Evolutionary conservation across 345 rosid genomes (phyloP).

Genomic region (Ricinus communis): DNA sequence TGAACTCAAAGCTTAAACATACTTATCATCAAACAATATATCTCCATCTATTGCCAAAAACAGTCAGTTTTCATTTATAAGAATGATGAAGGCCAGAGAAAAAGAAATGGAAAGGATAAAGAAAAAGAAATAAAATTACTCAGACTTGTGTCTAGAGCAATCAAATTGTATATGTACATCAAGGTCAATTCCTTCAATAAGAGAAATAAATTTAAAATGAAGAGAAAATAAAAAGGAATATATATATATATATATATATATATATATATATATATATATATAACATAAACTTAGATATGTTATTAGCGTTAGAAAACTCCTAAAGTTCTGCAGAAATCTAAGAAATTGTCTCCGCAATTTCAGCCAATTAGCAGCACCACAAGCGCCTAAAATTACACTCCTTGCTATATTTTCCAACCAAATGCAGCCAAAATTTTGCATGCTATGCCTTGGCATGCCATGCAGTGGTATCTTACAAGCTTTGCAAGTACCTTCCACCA

Average conservation of each 20-base stretch:
- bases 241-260: too few species aligned
- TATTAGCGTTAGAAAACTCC: conserved; percentile 51
- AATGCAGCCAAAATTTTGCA: conserved; percentile 51
- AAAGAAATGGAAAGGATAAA: too few species aligned
- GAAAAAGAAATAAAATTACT: conserved; percentile 2
- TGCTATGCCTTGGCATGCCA: conserved; percentile 40
- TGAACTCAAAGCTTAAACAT: too few species aligned
- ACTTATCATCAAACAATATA: too few species aligned
- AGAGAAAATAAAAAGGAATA: not conserved
- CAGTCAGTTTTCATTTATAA: too few species aligned
- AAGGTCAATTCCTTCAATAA: conserved; percentile 23
- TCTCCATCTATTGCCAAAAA: too few species aligned
- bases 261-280: too few species aligned
- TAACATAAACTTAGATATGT: conserved; percentile 30
- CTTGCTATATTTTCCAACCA: conserved; percentile 39
- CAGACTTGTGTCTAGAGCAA: conserved; percentile 41
- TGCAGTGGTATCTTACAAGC: conserved; percentile 31
- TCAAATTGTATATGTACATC: conserved; percentile 42
- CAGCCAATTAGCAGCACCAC: conserved; percentile 27
- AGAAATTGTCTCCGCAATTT: conserved; percentile 27
- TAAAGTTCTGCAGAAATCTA: conserved; percentile 43
- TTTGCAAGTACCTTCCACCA: conserved; percentile 18
- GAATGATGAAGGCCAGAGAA: too few species aligned
- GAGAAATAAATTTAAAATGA: conserved; percentile 1
- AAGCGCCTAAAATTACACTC: conserved; percentile 40